Evolutionary conservation across 805 yeast species (phyloP), one percentile per base, ranked within the genome.

Genomic region (Lachancea waltii): DNA sequence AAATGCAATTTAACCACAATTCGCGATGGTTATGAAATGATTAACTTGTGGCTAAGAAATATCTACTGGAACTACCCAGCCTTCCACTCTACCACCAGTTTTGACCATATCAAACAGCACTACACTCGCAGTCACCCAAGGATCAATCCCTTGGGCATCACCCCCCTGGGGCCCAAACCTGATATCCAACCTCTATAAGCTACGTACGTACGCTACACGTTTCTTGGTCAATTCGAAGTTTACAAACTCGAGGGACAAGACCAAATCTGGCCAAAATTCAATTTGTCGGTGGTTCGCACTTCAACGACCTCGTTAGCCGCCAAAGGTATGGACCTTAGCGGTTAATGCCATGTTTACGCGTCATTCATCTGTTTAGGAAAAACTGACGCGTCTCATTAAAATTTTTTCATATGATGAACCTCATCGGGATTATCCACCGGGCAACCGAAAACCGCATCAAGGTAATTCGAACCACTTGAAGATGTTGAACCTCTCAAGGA

Each of bases 121-220:
- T 90, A 90, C 67, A 87, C 95, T 30, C 81, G 82, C 62, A 79
- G 92, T 18, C 97, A 89, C 58, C 57, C 73, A 29, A 73, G 72
- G 34, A 81, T 86, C 60, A 92, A 90, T 57, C 96, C 95, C 3
- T 64, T 69, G 44, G 79, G 81, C 2, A 82, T 92, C 46, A 82
- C 95, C 3, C 95, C 97, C 3, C 50, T 81, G 24, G 97, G 97
- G 2, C 97, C 97, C 14, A 51, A 79, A 28, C 95, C 95, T 23
- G 63, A 85, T 53, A 83, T 87, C 43, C 60, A 68, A 48, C 76
- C 81, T 7, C 57, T 71, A 16, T 47, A 38, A 35, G 26, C 26
- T 13, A 23, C 26, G 26, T 13, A 23, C 4, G 7, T 23, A 23
- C n/a, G n/a, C n/a, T n/a, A n/a, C n/a, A n/a, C n/a, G n/a, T n/a